Evolutionary conservation across 345 rosid genomes (phyloP).

Genomic region (Gossypium sturtianum): DNA sequence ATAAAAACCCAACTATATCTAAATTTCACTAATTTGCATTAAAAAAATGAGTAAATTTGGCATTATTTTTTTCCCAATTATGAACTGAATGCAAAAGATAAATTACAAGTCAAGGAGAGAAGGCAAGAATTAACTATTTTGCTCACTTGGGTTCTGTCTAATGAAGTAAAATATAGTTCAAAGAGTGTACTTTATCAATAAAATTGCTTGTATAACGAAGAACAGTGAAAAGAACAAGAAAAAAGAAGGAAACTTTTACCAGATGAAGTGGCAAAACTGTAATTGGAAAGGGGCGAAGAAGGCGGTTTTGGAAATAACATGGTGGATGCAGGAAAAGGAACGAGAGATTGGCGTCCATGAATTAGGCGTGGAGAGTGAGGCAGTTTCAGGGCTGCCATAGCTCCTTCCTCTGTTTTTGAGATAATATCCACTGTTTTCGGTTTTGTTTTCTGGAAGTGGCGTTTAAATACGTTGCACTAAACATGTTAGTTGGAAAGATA

Average conservation of each 20-base stretch:
- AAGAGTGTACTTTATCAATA: background rate
- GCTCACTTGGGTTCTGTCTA: background rate
- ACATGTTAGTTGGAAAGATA: background rate
- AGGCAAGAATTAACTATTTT: background rate
- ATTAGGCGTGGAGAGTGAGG: slow-evolving; percentile 23
- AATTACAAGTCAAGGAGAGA: background rate
- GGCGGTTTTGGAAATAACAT: slow-evolving; percentile 19
- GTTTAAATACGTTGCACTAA: slow-evolving; percentile 12
- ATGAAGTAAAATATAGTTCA: background rate
- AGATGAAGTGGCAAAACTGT: slow-evolving; percentile 12
- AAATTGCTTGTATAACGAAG: background rate
- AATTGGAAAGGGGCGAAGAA: slow-evolving; percentile 10
- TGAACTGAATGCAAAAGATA: background rate
- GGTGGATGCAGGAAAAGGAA: slow-evolving; percentile 24
- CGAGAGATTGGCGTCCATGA: slow-evolving; percentile 32
- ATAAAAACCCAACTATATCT: background rate
- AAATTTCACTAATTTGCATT: background rate
- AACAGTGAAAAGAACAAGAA: background rate
- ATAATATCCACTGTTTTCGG: background rate
- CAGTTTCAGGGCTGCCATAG: slow-evolving; percentile 43
- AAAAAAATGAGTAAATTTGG: background rate
- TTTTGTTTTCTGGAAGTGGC: background rate
- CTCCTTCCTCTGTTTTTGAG: background rate
- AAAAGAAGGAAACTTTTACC: slow-evolving; percentile 23
- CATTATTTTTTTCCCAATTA: background rate